Evolutionary conservation across 2,329 filamentous ascomycete genomes (phyloP), one percentile per base, ranked within the genome.

Genomic region (Stachybotrys chlorohalonatus): DNA sequence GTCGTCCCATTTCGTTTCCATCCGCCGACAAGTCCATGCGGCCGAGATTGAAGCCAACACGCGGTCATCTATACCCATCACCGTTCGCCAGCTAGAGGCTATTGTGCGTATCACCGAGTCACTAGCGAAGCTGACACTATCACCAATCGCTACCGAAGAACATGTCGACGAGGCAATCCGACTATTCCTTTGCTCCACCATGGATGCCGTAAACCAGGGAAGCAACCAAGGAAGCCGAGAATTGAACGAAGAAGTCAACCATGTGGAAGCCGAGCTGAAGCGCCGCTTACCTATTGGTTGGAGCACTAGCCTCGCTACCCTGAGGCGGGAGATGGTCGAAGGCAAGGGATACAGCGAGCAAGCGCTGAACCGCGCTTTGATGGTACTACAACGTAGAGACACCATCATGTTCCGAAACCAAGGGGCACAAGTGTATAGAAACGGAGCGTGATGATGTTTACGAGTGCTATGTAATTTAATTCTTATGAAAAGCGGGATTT

Each of bases 111-210:
- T 99, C 66, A 95, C 92, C 3, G 94, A 99, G 70, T 91, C 94
- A 0, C 82, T 99, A 2, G 94, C 94, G 55, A 99, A 99, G 70
- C 78, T 99, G 48, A 85, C 87, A 0, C 81, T 99, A 8, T 90
- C 88, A 0, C 86, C 92, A 4, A 80, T 96, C 47, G 94, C 93
- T 2, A 92, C 88, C 0, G 93, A 96, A 70, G 79, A 84, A 50
- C 94, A 99, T 66, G 94, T 99, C 53, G 93, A 99, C 66, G 94
- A 99, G 74, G 94, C 94, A 2, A 99, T 99, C 64, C 87, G 94
- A 0, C 81, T 99, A 15, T 99, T 99, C 85, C 77, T 99, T 32
- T 94, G 92, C 60, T 92, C 87, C 4, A 99, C 94, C 55, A 97
- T 99, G 94, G 93, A 99, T 66, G 94, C 94, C 7, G 91, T 97